Conservation (phyloP, 805 yeast species). For the Candida koratica region DNA sequence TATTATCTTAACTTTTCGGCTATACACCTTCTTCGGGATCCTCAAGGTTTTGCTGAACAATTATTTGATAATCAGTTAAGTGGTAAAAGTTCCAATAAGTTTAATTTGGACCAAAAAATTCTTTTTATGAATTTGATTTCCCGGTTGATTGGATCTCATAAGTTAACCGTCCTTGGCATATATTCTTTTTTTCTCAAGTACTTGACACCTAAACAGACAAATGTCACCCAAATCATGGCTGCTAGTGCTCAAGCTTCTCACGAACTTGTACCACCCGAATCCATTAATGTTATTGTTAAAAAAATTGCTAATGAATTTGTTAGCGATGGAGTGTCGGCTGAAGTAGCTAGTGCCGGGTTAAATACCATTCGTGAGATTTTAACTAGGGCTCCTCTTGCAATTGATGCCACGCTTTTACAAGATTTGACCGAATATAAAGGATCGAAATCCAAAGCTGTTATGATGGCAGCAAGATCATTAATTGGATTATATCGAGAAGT, state of each 20-base stretch:
- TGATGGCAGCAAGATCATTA: slow-evolving; percentile 89
- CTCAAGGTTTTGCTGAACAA: slow-evolving; percentile 94
- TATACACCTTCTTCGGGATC: slow-evolving; percentile 88
- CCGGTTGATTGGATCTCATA: slow-evolving; percentile 90
- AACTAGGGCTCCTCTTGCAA: slow-evolving; percentile 91
- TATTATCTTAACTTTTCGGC: slow-evolving; percentile 90
- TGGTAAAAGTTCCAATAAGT: slow-evolving; percentile 63
- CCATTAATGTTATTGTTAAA: slow-evolving; percentile 70
- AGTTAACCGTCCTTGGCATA: slow-evolving; percentile 82
- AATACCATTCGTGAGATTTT: slow-evolving; percentile 92
- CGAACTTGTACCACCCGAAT: slow-evolving; percentile 96
- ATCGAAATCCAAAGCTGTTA: slow-evolving; percentile 89
- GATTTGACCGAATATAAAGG: slow-evolving; percentile 89
- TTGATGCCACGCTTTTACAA: slow-evolving; percentile 80
- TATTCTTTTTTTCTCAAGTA: slow-evolving; percentile 87
- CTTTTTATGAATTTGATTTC: slow-evolving; percentile 83
- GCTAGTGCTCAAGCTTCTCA: slow-evolving; percentile 96
- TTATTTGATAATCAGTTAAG: slow-evolving; percentile 70
- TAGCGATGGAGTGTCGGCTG: slow-evolving; percentile 96
- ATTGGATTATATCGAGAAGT: slow-evolving; percentile 85
- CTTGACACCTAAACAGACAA: slow-evolving; percentile 88
- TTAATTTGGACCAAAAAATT: slow-evolving; percentile 84
- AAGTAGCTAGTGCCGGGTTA: slow-evolving; percentile 97
- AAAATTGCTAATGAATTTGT: slow-evolving; percentile 97
- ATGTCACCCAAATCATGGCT: slow-evolving; percentile 95